Percentiles rank a stretch among this genome's conserved stretches.
Conservation (phyloP, 73 alveolate species). For the Paramecium bursaria region DNA sequence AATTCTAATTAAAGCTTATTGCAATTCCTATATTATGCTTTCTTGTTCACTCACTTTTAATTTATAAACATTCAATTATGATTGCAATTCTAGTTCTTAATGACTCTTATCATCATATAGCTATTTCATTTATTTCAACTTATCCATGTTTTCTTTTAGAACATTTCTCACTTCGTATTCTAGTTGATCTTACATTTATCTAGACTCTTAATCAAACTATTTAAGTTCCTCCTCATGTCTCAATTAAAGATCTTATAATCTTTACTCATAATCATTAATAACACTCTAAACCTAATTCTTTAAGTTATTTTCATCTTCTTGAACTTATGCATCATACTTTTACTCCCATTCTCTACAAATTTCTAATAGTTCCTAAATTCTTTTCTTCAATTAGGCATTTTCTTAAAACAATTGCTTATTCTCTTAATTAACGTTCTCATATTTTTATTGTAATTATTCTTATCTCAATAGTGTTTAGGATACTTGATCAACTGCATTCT, state of each 20-base stretch:
- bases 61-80: slow-evolving; percentile 4
- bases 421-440: slow-evolving; percentile 47
- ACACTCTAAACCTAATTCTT: background rate
- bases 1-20: slow-evolving; percentile 37
- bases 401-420: slow-evolving; percentile 58
- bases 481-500: slow-evolving; percentile 69
- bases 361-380: slow-evolving; percentile 61
- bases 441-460: slow-evolving; percentile 18
- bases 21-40: slow-evolving; percentile 39
- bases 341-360: slow-evolving; percentile 71
- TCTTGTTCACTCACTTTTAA: slow-evolving; percentile 29
- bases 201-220: slow-evolving; percentile 60
- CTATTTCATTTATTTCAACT: slow-evolving; percentile 25
- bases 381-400: slow-evolving; percentile 57
- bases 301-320: slow-evolving; percentile 43
- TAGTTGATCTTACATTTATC: slow-evolving; percentile 48
- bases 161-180: slow-evolving; percentile 61
- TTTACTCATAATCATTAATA: slow-evolving; percentile 46
- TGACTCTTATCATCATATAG: slow-evolving; percentile 50
- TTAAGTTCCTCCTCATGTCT: slow-evolving; percentile 34
- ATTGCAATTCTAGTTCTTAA: slow-evolving; percentile 15
- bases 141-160: slow-evolving; percentile 55
- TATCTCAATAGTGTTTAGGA: slow-evolving; percentile 37
- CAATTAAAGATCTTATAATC: slow-evolving; percentile 22
- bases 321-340: slow-evolving; percentile 47